Percentiles rank a stretch among this genome's conserved stretches.
Evolutionary conservation across 1,284 basidiomycete species (phyloP).

Genomic region (Thecaphora thlaspeos): DNA sequence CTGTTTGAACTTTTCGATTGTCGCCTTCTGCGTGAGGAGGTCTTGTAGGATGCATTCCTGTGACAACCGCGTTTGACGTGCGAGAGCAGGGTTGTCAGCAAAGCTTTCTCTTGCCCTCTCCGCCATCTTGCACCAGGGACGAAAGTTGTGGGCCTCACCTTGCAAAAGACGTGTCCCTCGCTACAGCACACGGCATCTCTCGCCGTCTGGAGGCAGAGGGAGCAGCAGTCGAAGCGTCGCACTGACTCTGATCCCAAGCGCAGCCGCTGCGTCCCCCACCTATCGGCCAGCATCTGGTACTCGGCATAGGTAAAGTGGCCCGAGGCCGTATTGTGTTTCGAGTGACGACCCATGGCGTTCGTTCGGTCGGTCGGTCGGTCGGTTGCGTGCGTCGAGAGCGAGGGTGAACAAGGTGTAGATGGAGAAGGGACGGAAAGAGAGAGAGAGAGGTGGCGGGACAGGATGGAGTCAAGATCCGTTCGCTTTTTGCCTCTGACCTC

Average conservation of each 20-base stretch:
- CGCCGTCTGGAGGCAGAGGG: slow-evolving; percentile 72
- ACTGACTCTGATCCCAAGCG: slow-evolving; percentile 81
- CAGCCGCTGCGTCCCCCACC: slow-evolving; percentile 69
- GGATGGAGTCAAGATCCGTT: no score
- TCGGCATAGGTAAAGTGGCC: slow-evolving; percentile 78
- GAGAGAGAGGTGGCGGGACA: no score
- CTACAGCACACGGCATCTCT: slow-evolving; percentile 76
- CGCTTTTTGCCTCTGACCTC: no score
- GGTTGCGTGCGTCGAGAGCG: no score
- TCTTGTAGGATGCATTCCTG: slow-evolving; percentile 19
- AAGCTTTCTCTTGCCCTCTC: no score
- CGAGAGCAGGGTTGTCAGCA: no score
- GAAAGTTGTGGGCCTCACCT: slow-evolving; percentile 69
- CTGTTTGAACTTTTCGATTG: slow-evolving; percentile 4
- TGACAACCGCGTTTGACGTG: no score
- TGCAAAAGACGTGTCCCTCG: slow-evolving; percentile 81
- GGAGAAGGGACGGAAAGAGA: no score
- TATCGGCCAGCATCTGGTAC: slow-evolving; percentile 74
- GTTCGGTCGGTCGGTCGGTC: no score
- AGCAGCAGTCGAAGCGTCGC: slow-evolving; percentile 81
- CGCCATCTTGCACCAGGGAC: no score
- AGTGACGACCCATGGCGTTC: slow-evolving; percentile 73
- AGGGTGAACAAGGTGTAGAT: no score
- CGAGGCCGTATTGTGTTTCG: slow-evolving; percentile 77
- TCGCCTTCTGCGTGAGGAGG: slow-evolving; percentile 12